These are phyloP conservation scores for Shiraia bambusicola DNA, from an alignment of 2,329 filamentous ascomycete genomes.

Conservation along the genomic window DNA sequence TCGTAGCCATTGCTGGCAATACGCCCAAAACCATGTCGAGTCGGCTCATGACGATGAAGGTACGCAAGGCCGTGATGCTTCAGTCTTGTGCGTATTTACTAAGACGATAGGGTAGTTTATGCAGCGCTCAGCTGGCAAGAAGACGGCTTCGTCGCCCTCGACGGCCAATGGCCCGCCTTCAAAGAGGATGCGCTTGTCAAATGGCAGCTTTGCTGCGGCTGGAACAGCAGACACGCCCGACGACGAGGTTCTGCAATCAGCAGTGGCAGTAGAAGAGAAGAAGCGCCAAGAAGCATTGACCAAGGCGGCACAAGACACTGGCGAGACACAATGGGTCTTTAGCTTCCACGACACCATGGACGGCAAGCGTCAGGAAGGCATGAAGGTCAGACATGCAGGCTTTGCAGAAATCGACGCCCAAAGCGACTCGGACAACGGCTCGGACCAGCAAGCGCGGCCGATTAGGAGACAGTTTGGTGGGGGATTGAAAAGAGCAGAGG, in stretches of 20 bases:
- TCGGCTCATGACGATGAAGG: constrained; percentile 87
- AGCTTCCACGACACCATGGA: constrained; percentile 54
- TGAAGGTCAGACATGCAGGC: constrained; percentile 62
- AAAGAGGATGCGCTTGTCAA: constrained; percentile 65
- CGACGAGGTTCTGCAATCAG: constrained; percentile 62
- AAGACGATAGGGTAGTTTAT: constrained; percentile 65
- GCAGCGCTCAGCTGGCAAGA: constrained; percentile 76
- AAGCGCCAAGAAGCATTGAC: constrained; percentile 61
- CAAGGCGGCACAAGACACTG: constrained; percentile 61
- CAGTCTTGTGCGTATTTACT: constrained; percentile 7
- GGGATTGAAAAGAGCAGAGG: constrained; percentile 43
- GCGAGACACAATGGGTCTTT: constrained; percentile 76
- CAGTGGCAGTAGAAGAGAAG: constrained; percentile 66
- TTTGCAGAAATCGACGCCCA: constrained; percentile 55
- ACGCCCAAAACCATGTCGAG: constrained; percentile 73
- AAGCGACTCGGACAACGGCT: constrained; percentile 37
- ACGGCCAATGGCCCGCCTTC: constrained; percentile 55
- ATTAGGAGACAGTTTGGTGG: constrained; percentile 55
- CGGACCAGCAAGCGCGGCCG: constrained; percentile 24
- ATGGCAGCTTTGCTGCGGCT: constrained; percentile 40
- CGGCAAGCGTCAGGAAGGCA: constrained; percentile 41
- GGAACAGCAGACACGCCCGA: constrained; percentile 45
- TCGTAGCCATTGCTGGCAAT: constrained; percentile 30
- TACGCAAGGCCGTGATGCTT: constrained; percentile 26
- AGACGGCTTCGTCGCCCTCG: constrained; percentile 50